Evolutionary conservation across 768 basidiomycete genomes (phyloP), one percentile per base, ranked within the genome.

Genomic region (Kwoniella europaea): DNA sequence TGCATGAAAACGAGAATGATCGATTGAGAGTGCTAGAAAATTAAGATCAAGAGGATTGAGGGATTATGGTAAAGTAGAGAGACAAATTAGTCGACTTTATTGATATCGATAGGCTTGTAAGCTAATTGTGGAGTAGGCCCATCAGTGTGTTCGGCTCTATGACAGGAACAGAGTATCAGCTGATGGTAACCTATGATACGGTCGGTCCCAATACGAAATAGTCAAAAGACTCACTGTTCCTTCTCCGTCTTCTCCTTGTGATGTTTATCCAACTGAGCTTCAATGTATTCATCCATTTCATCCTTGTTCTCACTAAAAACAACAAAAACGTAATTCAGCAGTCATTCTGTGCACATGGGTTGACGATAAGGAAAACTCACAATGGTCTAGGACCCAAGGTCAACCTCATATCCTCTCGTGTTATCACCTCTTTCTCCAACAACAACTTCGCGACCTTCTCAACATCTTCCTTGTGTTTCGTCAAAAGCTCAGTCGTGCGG

Each of bases 271-370:
- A 83, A 74, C 75, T 82, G 80, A 46, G 73, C 74, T 70, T 96
- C 93, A n/a, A 96, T 87, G 91, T 94, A 96, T 82, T 91, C 92
- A 85, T 97, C 94, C 95, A 98, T 97, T 74, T 96, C 93, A 81
- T 96, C 94, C 27, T 88, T 86, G 68, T 88, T 88, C 73, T 88
- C 89, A n/a, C 81, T 84, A 77, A 18, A 15, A 13, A 50, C 10
- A n/a, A n/a, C n/a, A n/a, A n/a, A n/a, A n/a, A n/a, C n/a, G n/a
- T n/a, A n/a, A n/a, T n/a, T n/a, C n/a, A n/a, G 44, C 44, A 10
- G 10, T 10, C 10, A 46, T 46, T 16, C 44, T 46, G 10, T 10
- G 10, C n/a, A n/a, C n/a, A n/a, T n/a, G n/a, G n/a, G n/a, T n/a
- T n/a, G n/a, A n/a, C n/a, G n/a, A 10, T 46, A 58, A 42, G 15